phyloP scores from a whole-genome alignment of 148 eudicot genomes.

The Rhododendron vialii region DNA sequence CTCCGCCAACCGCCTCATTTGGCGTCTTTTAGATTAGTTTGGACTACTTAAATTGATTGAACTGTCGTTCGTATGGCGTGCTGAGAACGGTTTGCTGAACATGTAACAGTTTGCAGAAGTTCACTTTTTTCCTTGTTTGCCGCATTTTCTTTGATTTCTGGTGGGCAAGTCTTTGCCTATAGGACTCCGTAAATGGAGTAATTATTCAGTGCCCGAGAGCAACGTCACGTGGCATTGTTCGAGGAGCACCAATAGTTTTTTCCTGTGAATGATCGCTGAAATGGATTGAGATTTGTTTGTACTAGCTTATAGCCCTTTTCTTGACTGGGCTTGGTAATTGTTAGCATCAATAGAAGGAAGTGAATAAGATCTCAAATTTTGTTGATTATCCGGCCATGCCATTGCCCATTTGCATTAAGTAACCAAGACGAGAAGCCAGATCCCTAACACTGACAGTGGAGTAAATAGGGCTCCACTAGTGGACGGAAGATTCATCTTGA shows the following conservation, averaged over 20 bases:
- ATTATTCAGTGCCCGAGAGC: background rate
- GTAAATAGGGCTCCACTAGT: no score
- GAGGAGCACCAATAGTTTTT: no score
- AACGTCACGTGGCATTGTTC: no score
- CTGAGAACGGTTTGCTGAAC: background rate
- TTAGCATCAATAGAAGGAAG: background rate
- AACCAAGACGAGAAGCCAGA: background rate
- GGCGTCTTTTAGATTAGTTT: conserved; percentile 12
- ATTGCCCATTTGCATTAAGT: no score
- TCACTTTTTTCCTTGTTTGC: background rate
- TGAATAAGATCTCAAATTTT: background rate
- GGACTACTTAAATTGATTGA: background rate
- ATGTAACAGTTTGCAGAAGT: background rate
- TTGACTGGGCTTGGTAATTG: background rate
- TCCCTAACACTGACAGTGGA: background rate
- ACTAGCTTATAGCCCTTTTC: background rate
- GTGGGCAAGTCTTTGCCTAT: background rate
- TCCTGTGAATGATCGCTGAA: background rate
- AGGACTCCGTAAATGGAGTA: no score
- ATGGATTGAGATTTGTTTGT: background rate
- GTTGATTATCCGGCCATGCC: no score
- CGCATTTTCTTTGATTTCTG: background rate
- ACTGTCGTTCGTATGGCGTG: background rate
- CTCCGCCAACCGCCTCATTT: conserved; percentile 13
- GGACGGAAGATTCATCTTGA: background rate